Base-by-base conservation (phyloP, 2,329 filamentous ascomycete species). In the Paraphaeosphaeria minitans region DNA sequence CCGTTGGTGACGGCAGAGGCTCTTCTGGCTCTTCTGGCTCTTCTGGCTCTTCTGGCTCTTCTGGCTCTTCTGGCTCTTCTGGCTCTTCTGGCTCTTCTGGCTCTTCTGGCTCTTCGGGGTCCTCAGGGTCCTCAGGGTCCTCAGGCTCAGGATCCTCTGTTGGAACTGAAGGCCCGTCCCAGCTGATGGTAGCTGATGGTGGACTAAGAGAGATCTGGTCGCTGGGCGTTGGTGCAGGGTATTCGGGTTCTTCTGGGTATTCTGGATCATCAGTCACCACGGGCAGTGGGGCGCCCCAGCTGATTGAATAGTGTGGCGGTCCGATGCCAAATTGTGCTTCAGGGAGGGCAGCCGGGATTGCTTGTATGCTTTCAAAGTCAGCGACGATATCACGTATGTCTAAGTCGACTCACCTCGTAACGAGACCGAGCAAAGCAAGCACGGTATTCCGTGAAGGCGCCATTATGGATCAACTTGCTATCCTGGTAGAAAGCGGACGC, bases 351-450 rank as follows among this genome's bases (percentile, higher is more conserved):
- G 66, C 63, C 42, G 69, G 67, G 24, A 66, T 52, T 49, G 69
- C 66, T 35, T 57, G 59, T 39, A 68, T 62, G 56, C 68, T 71
- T 14, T 21, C 19, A 33, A 47, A 12, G 29, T 68, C 37, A 66
- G 58, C 39, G 24, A 19, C 33, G 27, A 16, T 43, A 37, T n/a
- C 12, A 53, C 35, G 14, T 3, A n/a, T 39, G 3, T 14, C 37
- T 31, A 46, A 22, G 22, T 35, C 24, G 16, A 10, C 22, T 24
- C 13, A 74, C 72, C 70, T 67, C 22, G 64, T 59, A 48, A 68
- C 52, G 27, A 75, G 62, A 22, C 66, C 63, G 29, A 75, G 64
- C 58, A 75, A 60, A 37, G 62, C 67, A 39, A 73, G 52, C 49
- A 71, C 59, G 42, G 61, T 65, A 21, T 61, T 65, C 53, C 64